Evolutionary conservation across 2,329 filamentous ascomycete species (phyloP).

Genomic region (Colletotrichum sp.): DNA sequence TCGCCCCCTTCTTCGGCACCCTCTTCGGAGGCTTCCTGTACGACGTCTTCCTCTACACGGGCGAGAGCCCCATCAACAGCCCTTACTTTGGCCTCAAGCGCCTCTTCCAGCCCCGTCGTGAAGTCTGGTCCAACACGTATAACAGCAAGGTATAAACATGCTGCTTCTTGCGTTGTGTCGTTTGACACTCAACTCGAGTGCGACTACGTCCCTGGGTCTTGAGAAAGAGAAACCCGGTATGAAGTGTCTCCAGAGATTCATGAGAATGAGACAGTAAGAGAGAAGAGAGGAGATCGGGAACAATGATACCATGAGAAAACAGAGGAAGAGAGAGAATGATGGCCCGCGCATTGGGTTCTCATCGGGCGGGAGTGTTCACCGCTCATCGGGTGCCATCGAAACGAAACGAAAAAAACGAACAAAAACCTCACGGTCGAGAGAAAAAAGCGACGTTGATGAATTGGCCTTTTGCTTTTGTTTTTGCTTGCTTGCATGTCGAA

Average conservation of each 20-base stretch:
- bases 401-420: neutral
- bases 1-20: slow-evolving; percentile 71
- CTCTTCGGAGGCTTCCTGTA: slow-evolving; percentile 70
- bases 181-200: neutral
- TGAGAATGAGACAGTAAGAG: neutral
- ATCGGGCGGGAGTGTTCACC: neutral
- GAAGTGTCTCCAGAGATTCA: neutral
- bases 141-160: neutral
- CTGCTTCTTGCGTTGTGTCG: neutral
- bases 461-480: no score
- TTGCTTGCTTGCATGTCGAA: neutral
- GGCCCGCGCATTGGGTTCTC: no score
- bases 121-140: slow-evolving; percentile 32
- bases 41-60: slow-evolving; percentile 72
- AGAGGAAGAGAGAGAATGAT: neutral
- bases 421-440: neutral
- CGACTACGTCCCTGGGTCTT: neutral
- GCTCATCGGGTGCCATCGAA: neutral
- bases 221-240: neutral
- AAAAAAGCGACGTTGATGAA: neutral
- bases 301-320: neutral
- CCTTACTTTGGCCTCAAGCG: slow-evolving; percentile 68
- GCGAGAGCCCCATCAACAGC: slow-evolving; percentile 72
- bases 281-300: neutral
- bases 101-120: slow-evolving; percentile 40